Evolutionary conservation across 805 yeast genomes (phyloP).

Genomic region (Teunomyces gatunensis): DNA sequence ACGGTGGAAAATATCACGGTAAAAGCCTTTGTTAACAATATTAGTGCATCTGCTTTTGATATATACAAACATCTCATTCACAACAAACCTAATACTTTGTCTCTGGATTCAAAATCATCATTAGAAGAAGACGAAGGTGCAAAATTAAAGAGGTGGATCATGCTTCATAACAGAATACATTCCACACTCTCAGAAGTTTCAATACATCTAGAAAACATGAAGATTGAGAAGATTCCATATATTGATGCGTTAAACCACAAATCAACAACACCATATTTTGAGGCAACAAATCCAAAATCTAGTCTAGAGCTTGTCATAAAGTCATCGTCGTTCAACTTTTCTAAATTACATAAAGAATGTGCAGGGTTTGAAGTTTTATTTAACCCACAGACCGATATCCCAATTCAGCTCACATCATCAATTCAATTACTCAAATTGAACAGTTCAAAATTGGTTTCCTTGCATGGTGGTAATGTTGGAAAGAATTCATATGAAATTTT

Average conservation of each 20-base stretch:
- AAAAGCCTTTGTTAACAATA: slow-evolving; percentile 21
- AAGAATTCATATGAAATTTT: slow-evolving; percentile 26
- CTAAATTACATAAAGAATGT: slow-evolving; percentile 19
- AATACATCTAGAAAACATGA: slow-evolving; percentile 25
- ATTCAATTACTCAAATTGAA: slow-evolving; percentile 30
- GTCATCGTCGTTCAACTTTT: slow-evolving; percentile 24
- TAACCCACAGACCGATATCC: slow-evolving; percentile 26
- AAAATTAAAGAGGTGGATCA: not conserved
- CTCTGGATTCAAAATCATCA: not conserved
- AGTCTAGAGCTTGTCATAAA: slow-evolving; percentile 23
- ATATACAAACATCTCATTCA: slow-evolving; percentile 14
- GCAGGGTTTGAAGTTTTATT: slow-evolving; percentile 43
- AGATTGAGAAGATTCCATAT: slow-evolving; percentile 30
- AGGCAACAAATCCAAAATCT: slow-evolving; percentile 18
- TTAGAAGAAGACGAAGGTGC: not conserved
- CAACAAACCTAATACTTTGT: not conserved
- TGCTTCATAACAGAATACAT: slow-evolving; percentile 19
- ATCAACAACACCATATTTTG: slow-evolving; percentile 20
- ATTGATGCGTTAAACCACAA: slow-evolving; percentile 20
- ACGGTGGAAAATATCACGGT: slow-evolving; percentile 15
- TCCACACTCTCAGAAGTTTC: slow-evolving; percentile 22
- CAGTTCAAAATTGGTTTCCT: slow-evolving; percentile 13
- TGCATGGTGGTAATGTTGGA: slow-evolving; percentile 5
- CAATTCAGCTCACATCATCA: slow-evolving; percentile 33
- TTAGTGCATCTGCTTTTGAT: slow-evolving; percentile 20